These are phyloP conservation scores for Curvularia hawaiiensis DNA, from an alignment of 2,329 filamentous ascomycete genomes.

Conservation along the genomic window DNA sequence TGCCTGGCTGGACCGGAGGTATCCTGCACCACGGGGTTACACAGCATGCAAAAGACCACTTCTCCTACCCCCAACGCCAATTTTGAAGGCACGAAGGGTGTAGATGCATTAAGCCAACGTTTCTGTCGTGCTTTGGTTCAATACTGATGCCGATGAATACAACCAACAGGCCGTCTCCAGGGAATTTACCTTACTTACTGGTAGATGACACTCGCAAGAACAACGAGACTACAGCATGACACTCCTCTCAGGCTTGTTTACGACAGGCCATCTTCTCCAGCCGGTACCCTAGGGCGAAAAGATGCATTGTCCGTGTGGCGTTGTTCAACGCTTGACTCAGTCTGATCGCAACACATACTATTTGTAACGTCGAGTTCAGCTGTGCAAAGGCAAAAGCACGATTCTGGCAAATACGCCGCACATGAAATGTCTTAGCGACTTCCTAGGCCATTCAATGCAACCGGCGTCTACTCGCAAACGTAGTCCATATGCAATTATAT, in stretches of 20 bases:
- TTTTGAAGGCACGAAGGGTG: slow-evolving; percentile 9
- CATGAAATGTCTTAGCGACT: background rate
- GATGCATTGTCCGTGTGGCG: background rate
- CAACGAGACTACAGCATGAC: background rate
- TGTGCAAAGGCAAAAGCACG: background rate
- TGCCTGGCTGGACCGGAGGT: slow-evolving; percentile 38
- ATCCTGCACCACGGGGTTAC: slow-evolving; percentile 32
- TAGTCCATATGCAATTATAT: background rate
- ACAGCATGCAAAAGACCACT: slow-evolving; percentile 38
- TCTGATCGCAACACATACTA: background rate
- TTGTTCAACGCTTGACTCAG: background rate
- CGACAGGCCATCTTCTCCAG: background rate
- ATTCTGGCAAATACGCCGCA: background rate
- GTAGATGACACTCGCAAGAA: background rate
- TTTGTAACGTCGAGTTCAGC: background rate
- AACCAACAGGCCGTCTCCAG: background rate
- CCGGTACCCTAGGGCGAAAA: background rate
- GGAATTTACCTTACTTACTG: background rate
- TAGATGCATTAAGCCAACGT: background rate
- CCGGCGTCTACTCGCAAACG: background rate
- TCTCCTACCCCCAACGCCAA: slow-evolving; percentile 24
- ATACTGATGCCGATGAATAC: background rate
- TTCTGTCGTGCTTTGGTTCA: background rate
- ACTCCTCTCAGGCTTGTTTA: background rate
- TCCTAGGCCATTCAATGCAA: background rate